Evolutionary conservation across 257 asterid species (phyloP), one percentile per base, ranked within the genome.

Genomic region (Prunella vulgaris): DNA sequence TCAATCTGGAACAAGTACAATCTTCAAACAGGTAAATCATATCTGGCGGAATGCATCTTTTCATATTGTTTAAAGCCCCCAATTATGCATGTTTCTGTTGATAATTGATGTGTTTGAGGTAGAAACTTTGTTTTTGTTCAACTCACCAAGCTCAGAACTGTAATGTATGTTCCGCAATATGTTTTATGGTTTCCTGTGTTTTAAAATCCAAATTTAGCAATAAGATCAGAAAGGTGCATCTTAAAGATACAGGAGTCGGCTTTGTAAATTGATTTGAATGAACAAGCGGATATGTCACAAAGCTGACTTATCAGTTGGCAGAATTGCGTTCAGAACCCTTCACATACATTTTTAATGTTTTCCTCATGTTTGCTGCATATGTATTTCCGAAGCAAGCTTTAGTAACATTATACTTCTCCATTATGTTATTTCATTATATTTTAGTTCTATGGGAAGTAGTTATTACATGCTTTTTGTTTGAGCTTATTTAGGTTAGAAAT

Each of bases 1-100:
- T 76, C 90, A 79, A 67, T 94, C 99, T 0, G 99, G 99, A 48
- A 85, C 96, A 0, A 91, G 97, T 74, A 86, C 98, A 17, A 79
- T 94, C 72, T 94, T 81, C 72, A 94, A 94, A 79, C 99, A 91
- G 93, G 99, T 91, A 51, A 4, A 35, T 6, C 22, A 3, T 30
- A 24, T 66, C 60, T 70, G 15, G 38, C 59, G 44, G 49, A 48
- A 35, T 56, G 12, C 18, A 10, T 24, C 64, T n/a, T 42, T 64
- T 44, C 10, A 13, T 30, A 35, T 27, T 66, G 33, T 17, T 64
- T 12, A 22, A 35, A 22, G 21, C 53, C 53, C 38, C 40, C 15
- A n/a, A 17, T 69, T 59, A 46, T 44, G 52, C 52, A 44, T 44
- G 52, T 46, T 38, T 61, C 24, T 61, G 63, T 12, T 18, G 12